A percentile compares a stretch with the other conserved stretches of the same genome.
Conservation (phyloP, 164 flowering plant species). For the Vitis amurensis region DNA sequence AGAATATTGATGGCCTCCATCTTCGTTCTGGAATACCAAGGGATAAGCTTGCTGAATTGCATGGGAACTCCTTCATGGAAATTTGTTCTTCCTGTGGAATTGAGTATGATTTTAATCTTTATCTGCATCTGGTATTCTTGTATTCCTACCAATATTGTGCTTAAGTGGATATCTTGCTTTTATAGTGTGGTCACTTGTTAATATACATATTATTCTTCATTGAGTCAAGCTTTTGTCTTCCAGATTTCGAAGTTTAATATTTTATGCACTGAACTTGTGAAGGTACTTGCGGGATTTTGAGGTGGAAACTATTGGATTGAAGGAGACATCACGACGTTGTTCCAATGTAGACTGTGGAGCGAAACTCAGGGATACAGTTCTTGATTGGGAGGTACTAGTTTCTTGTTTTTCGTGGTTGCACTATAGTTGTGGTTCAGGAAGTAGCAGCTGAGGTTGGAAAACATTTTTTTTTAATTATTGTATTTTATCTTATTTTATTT, state of each 20-base stretch:
- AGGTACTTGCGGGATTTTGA: conserved; percentile 96
- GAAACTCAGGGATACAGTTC: conserved; percentile 87
- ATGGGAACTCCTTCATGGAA: conserved; percentile 97
- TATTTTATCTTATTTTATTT: too few species aligned
- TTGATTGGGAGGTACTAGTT: conserved; percentile 92
- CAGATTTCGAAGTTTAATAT: not conserved
- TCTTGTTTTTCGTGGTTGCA: conserved; percentile 9
- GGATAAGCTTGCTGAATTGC: conserved; percentile 91
- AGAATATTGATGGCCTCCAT: conserved; percentile 98
- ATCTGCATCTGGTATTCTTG: too few species aligned
- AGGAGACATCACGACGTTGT: conserved; percentile 88
- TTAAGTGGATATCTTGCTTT: not conserved
- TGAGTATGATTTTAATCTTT: conserved; percentile 50
- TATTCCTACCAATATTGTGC: not conserved
- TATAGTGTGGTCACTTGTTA: not conserved
- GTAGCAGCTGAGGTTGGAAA: too few species aligned
- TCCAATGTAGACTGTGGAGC: conserved; percentile 59
- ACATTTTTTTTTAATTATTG: too few species aligned
- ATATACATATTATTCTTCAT: not conserved
- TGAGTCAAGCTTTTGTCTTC: not conserved
- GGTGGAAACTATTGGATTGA: conserved; percentile 95
- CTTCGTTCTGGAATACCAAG: conserved; percentile 97
- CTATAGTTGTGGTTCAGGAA: not conserved
- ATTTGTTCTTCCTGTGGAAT: conserved; percentile 78
- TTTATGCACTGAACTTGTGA: conserved; percentile 14